Conservation (phyloP, 1,284 basidiomycete genomes). For the Stygiomarasmius scandens region DNA sequence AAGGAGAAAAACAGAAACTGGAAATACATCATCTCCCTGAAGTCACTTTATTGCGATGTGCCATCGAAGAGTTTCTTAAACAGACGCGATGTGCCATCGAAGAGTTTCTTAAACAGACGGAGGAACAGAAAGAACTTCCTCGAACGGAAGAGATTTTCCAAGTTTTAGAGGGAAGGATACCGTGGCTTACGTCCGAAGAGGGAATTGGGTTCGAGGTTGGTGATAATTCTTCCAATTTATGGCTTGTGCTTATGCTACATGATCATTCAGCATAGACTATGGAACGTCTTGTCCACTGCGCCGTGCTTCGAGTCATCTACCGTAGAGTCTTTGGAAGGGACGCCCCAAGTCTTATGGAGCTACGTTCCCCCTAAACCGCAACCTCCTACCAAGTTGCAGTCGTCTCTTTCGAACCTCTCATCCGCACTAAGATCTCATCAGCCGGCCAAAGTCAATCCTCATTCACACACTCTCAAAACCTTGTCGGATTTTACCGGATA, state of each 20-base stretch:
- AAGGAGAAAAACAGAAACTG: constrained; percentile 29
- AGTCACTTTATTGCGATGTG: constrained; percentile 63
- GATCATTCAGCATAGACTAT: constrained; percentile 63
- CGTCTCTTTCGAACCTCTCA: constrained; percentile 51
- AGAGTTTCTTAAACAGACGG: constrained; percentile 41
- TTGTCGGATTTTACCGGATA: constrained; percentile 69
- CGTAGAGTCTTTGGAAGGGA: constrained; percentile 18
- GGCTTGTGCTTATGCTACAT: neutral
- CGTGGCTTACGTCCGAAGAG: constrained; percentile 56
- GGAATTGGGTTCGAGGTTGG: constrained; percentile 56
- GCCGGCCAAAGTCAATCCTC: constrained; percentile 30
- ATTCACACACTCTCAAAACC: constrained; percentile 58
- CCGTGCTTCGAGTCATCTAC: constrained; percentile 45
- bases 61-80: constrained; percentile 50
- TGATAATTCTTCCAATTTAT: neutral
- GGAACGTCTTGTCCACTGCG: constrained; percentile 59
- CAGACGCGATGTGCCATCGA: constrained; percentile 41
- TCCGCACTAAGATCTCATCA: constrained; percentile 40
- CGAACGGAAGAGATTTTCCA: constrained; percentile 63
- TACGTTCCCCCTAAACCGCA: constrained; percentile 46
- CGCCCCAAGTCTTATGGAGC: constrained; percentile 49
- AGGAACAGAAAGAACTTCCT: constrained; percentile 38
- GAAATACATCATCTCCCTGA: constrained; percentile 44
- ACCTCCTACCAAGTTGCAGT: constrained; percentile 45
- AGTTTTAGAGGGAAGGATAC: constrained; percentile 54